Base-by-base conservation (phyloP, 2,329 filamentous ascomycete genomes). In the Coniochaeta sp. region DNA sequence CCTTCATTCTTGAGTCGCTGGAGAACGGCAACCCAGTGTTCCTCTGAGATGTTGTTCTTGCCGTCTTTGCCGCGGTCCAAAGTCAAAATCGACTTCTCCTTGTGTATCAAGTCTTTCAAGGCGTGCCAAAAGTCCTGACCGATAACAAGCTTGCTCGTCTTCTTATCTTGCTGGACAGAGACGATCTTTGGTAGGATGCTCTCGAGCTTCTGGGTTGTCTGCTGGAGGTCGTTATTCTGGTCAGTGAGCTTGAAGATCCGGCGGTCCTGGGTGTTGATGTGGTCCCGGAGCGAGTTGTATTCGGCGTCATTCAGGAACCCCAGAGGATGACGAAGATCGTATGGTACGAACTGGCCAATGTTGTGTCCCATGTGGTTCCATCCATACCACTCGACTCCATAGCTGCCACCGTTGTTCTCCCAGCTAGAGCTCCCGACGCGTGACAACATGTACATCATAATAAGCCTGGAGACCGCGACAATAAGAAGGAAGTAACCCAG, bases 41-140 rank as follows among this genome's bases (percentile, higher is more conserved):
- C 56, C 9, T 78, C 71, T 0, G 73, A 73, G 3, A 75, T 67
- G 16, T 70, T 58, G 13, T 69, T 61, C 18, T 66, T 68, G n/a
- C 63, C 64, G 14, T 70, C 60, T 2, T 65, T 61, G 3, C 66
- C 63, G 27, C 70, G 68, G 31, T 77, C 69, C 3, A 80, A 58
- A 3, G 68, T 74, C 32, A 81, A 61, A 33, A 82, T 70, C 27
- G 68, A 66, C 2, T 68, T 68, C 40, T 80, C 78, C 1, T 69
- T 64, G 18, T 68, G 68, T 47, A 87, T 76, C 52, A 77, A 72
- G 50, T 78, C 75, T 22, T 74, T 71, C 8, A 90, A 63, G 0
- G 84, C 85, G 52, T 80, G 72, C 78, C 82, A 90, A 54, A 90
- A 87, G 3, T 82, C 75, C 22, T 79, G 72, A 0, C 78, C 69